Percentiles rank a stretch among this genome's conserved stretches.
phyloP scores from a whole-genome alignment of 1,284 basidiomycete species.

The Coriolopsis trogii region DNA sequence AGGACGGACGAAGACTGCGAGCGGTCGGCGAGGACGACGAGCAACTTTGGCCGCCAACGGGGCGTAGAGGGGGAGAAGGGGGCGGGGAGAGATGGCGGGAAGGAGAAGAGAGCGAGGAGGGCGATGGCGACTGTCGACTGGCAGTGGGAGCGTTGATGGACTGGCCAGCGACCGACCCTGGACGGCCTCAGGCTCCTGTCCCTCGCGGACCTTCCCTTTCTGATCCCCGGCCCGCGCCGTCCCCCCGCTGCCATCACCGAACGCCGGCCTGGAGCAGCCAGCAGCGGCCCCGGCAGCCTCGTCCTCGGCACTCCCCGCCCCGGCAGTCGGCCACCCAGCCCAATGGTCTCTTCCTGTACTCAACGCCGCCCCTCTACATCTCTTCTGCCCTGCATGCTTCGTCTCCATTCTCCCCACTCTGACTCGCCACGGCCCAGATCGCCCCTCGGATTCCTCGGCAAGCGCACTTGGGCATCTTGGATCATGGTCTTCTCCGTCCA shows the following conservation, averaged over 20 bases:
- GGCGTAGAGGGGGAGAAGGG: constrained; percentile 15
- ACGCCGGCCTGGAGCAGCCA: background rate
- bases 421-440: no score
- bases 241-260: constrained; percentile 6
- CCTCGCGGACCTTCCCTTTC: constrained; percentile 23
- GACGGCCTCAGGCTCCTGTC: constrained; percentile 1
- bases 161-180: constrained; percentile 1
- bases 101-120: constrained; percentile 20
- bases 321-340: background rate
- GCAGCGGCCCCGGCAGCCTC: background rate
- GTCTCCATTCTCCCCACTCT: background rate
- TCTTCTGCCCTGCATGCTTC: background rate
- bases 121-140: constrained; percentile 30
- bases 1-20: constrained; percentile 18
- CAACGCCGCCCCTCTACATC: constrained; percentile 4
- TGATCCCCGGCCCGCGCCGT: constrained; percentile 8
- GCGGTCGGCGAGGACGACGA: constrained; percentile 8
- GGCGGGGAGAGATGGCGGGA: constrained; percentile 24
- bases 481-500: no score
- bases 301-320: background rate
- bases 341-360: background rate
- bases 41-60: constrained; percentile 9
- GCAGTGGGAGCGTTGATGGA: constrained; percentile 25
- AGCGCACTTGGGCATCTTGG: no score
- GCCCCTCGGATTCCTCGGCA: no score